Base-by-base conservation (phyloP, 1,284 basidiomycete species). In the Ganoderma lucidum region DNA sequence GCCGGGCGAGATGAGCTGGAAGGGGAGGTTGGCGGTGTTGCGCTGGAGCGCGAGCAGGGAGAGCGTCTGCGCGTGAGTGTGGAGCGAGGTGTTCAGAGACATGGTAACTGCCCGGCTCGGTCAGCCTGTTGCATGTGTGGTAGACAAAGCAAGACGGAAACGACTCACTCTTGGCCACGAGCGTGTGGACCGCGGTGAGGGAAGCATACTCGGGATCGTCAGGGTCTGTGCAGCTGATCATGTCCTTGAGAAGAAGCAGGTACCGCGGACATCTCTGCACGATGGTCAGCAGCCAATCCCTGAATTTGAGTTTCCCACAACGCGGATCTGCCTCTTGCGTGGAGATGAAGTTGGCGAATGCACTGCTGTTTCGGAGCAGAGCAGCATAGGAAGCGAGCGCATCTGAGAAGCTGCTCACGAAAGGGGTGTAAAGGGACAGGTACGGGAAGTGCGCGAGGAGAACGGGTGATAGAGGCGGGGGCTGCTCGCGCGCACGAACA, bases 231-330 rank as follows among this genome's bases (percentile, higher is more conserved):
- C 87, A 88, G 15, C 80, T 78, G 30, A 95, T 87, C 39, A 96
- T 83, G 75, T 96, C 95, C 79, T 91, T 92, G 62, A 96, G 85
- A 6, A 96, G 82, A 15, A 96, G 84, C 6, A 95, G 83, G 76
- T 96, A 96, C 67, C 95, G 86, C 12, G 95, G 95, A 78, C 95
- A 95, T 60, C 95, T 86, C 80, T 96, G 95, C 0, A 96, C 91
- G 62, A 95, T 90, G 6, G 91, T 94, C 66, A 96, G 83, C n/a
- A 96, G 84, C 90, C 95, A 95, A 74, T 95, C 93, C 15, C 90
- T 83, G 37, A 96, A 82, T 72, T 91, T 91, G 61, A 96, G 84
- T 78, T 88, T 89, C 56, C 88, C 87, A 75, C 93, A 93, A n/a
- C 85, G 83, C 8, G 88, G 86, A 72, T 93, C 87, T 5, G 83